Evolutionary conservation across 2,329 filamentous ascomycete species (phyloP), one percentile per base, ranked within the genome.

Genomic region (Monilinia polystroma): DNA sequence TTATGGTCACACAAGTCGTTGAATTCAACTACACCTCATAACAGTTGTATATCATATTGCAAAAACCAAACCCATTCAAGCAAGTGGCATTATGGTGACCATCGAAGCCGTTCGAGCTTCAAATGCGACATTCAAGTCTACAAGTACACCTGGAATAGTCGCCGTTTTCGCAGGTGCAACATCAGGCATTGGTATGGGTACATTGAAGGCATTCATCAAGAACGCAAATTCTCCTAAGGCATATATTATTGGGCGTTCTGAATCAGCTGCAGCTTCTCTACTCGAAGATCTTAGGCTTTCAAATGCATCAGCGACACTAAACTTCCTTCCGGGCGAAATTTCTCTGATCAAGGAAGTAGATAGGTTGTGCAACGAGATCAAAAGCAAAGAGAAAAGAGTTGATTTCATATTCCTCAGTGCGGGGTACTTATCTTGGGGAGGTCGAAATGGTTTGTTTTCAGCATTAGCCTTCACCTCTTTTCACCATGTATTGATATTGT

Each of bases 101-200:
- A 72, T 77, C 49, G 70, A 72, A 58, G 68, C 71, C 62, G 72
- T 81, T 43, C 76, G 74, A n/a, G 70, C 73, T 14, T 81, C 80
- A 10, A 81, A 81, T 69, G 71, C 70, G 10, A 70, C 71, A n/a
- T 76, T 79, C 70, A 73, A 71, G 49, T 68, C 26, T 56, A 68
- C 63, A 64, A 75, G 49, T 69, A 72, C 32, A 4, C 63, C 75
- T 2, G 76, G 77, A 16, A 75, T 83, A 7, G 79, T 83, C 11
- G 81, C 80, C 55, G 79, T 84, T 35, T 85, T 85, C 66, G 80
- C 84, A 4, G 83, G 84, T 45, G 84, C 80, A 38, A 87, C 84
- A 4, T 80, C 79, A 49, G 84, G 84, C n/a, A 84, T 87, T 54
- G 84, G 84, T 10, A 77, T 82, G 68, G 74, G 78, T 16, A 80